phyloP scores from a whole-genome alignment of 352 stramenopile species.

The Pythium scleroteichum region DNA sequence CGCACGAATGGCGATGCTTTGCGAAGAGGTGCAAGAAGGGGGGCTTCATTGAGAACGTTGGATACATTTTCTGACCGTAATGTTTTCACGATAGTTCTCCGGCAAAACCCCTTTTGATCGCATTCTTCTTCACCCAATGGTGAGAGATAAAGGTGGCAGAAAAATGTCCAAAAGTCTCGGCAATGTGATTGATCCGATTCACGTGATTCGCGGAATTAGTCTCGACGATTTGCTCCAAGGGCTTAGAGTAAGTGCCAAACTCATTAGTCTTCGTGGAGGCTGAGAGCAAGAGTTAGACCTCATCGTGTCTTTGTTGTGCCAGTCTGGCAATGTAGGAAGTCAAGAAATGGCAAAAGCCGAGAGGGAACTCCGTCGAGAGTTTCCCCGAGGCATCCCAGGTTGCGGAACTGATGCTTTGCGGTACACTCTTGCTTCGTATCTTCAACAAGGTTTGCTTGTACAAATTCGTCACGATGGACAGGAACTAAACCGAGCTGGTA shows the following conservation, averaged over 20 bases:
- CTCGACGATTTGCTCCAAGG: constrained; percentile 93
- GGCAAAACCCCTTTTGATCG: constrained; percentile 97
- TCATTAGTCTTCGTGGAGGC: constrained; percentile 18
- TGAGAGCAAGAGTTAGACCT: background rate
- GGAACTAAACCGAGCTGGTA: background rate
- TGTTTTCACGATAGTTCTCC: constrained; percentile 58
- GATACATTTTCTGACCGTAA: background rate
- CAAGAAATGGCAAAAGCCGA: constrained; percentile 96
- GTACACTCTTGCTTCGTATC: constrained; percentile 96
- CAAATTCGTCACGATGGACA: too few relatives aligned
- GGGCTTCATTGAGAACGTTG: too few relatives aligned
- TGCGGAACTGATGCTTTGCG: constrained; percentile 98
- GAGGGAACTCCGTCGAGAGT: constrained; percentile 95
- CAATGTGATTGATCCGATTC: constrained; percentile 99
- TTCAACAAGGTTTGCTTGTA: constrained; percentile 61
- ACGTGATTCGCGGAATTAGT: constrained; percentile 97
- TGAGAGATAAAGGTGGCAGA: constrained; percentile 98
- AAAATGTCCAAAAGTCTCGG: constrained; percentile 99
- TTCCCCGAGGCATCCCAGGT: constrained; percentile 97
- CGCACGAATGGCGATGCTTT: constrained; percentile 99
- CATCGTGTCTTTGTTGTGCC: background rate
- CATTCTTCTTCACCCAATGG: constrained; percentile 99
- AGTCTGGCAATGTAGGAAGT: constrained; percentile 61
- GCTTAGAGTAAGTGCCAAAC: constrained; percentile 77
- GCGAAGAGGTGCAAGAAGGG: constrained; percentile 86